Conservation (phyloP, 805 yeast genomes). For the Metschnikowia rubicola region DNA sequence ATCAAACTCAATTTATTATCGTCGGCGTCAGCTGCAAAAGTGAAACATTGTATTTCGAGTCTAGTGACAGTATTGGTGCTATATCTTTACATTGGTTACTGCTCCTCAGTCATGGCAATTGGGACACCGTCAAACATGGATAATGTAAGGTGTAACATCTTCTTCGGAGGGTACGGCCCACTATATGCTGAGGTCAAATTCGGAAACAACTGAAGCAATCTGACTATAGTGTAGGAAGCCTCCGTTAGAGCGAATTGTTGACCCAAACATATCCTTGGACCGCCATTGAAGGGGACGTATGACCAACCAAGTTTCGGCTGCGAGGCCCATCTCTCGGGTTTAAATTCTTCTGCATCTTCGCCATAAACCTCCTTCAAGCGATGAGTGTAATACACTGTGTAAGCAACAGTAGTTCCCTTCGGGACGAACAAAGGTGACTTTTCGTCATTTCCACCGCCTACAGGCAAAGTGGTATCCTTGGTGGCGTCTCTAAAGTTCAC, state of each 20-base stretch:
- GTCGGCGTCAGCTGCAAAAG: too few species aligned
- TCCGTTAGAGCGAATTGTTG: slow-evolving; percentile 56
- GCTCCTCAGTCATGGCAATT: slow-evolving; percentile 9
- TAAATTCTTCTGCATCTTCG: slow-evolving; percentile 31
- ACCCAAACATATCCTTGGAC: slow-evolving; percentile 54
- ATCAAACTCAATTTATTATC: too few species aligned
- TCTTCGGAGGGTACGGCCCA: slow-evolving; percentile 16
- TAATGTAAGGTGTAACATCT: slow-evolving; percentile 24
- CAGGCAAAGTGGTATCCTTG: slow-evolving; percentile 23
- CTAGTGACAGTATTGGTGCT: too few species aligned
- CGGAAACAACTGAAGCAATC: slow-evolving; percentile 34
- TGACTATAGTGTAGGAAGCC: slow-evolving; percentile 41
- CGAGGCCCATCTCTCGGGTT: slow-evolving; percentile 39
- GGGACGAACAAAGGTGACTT: slow-evolving; percentile 15
- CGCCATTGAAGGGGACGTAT: slow-evolving; percentile 52
- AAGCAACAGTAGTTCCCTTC: slow-evolving; percentile 20
- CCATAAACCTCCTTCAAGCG: slow-evolving; percentile 29
- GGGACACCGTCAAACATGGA: slow-evolving; percentile 24
- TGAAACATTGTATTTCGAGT: too few species aligned
- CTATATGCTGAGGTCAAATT: slow-evolving; percentile 18
- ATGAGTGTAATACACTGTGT: slow-evolving; percentile 18
- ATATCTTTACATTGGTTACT: too few species aligned
- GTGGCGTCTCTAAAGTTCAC: slow-evolving; percentile 21
- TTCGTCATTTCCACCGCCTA: slow-evolving; percentile 28
- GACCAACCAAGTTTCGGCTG: slow-evolving; percentile 42